Conservation (phyloP, 2,329 filamentous ascomycete genomes). For the Graphiopsis chlorocephala region DNA sequence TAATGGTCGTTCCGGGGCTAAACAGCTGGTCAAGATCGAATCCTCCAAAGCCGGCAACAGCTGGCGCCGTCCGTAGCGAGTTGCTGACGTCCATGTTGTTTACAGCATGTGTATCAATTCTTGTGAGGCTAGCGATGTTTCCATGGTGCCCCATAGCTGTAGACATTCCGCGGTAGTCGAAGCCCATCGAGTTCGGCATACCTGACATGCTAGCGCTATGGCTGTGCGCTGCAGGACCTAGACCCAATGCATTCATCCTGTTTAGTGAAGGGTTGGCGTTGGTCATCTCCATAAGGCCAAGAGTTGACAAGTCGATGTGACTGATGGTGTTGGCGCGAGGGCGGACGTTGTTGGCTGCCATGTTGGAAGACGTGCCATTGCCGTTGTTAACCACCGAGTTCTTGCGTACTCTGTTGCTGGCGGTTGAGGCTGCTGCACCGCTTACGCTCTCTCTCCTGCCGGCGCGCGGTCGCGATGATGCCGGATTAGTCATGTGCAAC, state of each 20-base stretch:
- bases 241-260: constrained; percentile 29
- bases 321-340: constrained; percentile 95
- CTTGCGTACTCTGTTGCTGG: constrained; percentile 77
- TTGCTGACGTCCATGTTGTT: constrained; percentile 58
- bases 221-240: neutral
- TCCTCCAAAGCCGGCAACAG: constrained; percentile 65
- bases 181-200: constrained; percentile 33
- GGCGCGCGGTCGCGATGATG: constrained; percentile 80
- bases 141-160: constrained; percentile 64
- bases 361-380: constrained; percentile 42
- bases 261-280: constrained; percentile 24
- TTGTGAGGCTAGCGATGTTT: constrained; percentile 67
- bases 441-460: constrained; percentile 80
- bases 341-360: constrained; percentile 61
- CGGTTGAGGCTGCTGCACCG: constrained; percentile 62
- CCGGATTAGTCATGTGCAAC: constrained; percentile 87
- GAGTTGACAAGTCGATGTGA: constrained; percentile 75
- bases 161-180: constrained; percentile 72
- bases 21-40: constrained; percentile 72
- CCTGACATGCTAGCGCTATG: constrained; percentile 13
- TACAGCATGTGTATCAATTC: constrained; percentile 76
- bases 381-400: constrained; percentile 73
- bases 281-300: constrained; percentile 50
- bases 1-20: constrained; percentile 60
- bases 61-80: constrained; percentile 75